Evolutionary conservation across 177 flowering plant species (phyloP).

Genomic region (Telopea speciosissima): DNA sequence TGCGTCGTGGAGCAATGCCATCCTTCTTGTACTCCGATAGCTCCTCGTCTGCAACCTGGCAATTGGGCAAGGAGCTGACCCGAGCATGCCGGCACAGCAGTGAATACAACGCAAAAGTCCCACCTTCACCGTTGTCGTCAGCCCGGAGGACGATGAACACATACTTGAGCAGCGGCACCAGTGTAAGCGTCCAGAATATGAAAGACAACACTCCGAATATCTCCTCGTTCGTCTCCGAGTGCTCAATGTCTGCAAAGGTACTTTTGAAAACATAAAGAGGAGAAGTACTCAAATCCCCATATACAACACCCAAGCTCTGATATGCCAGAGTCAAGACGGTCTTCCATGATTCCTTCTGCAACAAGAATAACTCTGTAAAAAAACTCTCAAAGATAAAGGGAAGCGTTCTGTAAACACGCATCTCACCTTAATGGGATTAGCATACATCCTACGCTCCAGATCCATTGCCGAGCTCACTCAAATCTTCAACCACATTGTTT

Average conservation of each 20-base stretch:
- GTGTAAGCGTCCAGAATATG: slow-evolving; percentile 76
- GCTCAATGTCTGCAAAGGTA: slow-evolving; percentile 71
- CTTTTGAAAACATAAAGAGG: slow-evolving; percentile 79
- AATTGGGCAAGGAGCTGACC: slow-evolving; percentile 60
- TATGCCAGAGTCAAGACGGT: slow-evolving; percentile 66
- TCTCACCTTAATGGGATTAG: slow-evolving; percentile 33
- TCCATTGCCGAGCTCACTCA: slow-evolving; percentile 32
- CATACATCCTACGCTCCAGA: slow-evolving; percentile 29
- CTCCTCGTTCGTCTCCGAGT: slow-evolving; percentile 81
- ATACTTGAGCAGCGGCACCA: slow-evolving; percentile 72
- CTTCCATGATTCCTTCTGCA: slow-evolving; percentile 74
- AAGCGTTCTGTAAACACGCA: slow-evolving; percentile 4
- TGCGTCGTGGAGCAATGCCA: slow-evolving; percentile 14
- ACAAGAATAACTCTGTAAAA: slow-evolving; percentile 10
- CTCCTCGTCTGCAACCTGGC: slow-evolving; percentile 70
- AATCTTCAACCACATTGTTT: slow-evolving; percentile 22
- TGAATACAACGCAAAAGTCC: slow-evolving; percentile 80
- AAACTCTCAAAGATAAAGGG: background rate
- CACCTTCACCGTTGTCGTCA: slow-evolving; percentile 90
- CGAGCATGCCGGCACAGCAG: slow-evolving; percentile 68
- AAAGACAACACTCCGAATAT: slow-evolving; percentile 75
- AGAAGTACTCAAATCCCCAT: slow-evolving; percentile 83
- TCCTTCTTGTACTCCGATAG: slow-evolving; percentile 57
- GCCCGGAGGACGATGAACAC: slow-evolving; percentile 82
- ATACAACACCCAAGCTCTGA: slow-evolving; percentile 84